phyloP scores from a whole-genome alignment of 2,329 filamentous ascomycete species.

The Pyricularia sp. region DNA sequence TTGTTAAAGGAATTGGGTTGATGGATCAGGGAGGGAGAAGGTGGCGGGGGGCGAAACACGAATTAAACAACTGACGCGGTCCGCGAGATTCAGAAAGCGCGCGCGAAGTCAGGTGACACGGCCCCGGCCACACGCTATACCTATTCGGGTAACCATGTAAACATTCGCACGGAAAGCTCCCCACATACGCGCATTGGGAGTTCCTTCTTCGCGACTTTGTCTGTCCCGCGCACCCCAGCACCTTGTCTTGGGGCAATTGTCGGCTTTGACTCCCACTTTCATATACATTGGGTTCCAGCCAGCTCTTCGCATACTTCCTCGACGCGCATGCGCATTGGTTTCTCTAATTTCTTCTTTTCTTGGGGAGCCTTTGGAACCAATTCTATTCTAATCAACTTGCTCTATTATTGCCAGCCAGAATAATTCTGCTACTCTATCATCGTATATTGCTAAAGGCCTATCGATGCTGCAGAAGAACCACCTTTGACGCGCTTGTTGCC shows the following conservation, averaged over 20 bases:
- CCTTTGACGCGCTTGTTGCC: neutral
- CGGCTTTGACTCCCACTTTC: neutral
- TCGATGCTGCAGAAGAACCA: neutral
- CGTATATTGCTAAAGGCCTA: neutral
- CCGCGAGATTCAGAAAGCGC: neutral
- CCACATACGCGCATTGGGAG: neutral
- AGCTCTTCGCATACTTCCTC: neutral
- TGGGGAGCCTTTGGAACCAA: neutral
- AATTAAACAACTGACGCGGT: neutral
- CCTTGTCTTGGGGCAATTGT: neutral
- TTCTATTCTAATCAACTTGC: neutral
- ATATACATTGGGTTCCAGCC: neutral
- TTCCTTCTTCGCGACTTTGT: neutral
- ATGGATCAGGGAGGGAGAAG: neutral
- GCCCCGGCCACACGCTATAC: neutral
- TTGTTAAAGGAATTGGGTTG: neutral
- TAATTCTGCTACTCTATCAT: neutral
- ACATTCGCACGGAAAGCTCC: conserved; percentile 1
- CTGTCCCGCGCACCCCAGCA: neutral
- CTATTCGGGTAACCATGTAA: conserved; percentile 4
- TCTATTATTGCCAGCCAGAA: neutral
- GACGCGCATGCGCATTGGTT: neutral
- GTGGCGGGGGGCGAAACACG: conserved; percentile 3
- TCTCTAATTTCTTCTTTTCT: neutral
- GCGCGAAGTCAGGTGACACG: conserved; percentile 4